Conservation (phyloP, 768 basidiomycete species). For the Naganishia vaughanmartiniae region DNA sequence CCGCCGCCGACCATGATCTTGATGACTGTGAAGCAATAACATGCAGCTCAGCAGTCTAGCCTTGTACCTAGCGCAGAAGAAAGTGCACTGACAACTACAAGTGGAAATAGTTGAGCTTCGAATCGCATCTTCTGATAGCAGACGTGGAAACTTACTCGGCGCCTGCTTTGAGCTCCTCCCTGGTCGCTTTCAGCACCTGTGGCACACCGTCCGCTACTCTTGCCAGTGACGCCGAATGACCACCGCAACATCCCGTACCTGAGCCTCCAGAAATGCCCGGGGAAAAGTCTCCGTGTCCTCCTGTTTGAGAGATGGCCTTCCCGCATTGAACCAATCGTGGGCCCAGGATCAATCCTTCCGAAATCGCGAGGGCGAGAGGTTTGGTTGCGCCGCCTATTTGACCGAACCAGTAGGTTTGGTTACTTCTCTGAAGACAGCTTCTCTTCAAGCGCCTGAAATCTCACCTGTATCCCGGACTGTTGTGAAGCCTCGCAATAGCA, state of each 20-base stretch:
- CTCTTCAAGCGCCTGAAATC: neutral
- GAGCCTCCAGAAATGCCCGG: conserved; percentile 35
- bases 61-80: neutral
- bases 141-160: conserved; percentile 52
- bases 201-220: conserved; percentile 55
- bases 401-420: neutral
- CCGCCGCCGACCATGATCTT: conserved; percentile 55
- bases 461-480: conserved; percentile 53
- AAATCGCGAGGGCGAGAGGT: conserved; percentile 52
- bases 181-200: conserved; percentile 52
- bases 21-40: neutral
- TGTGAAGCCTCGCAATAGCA: conserved; percentile 55
- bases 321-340: conserved; percentile 55
- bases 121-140: neutral
- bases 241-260: conserved; percentile 51
- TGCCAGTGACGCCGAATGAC: conserved; percentile 45
- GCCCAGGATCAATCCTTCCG: conserved; percentile 53
- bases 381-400: conserved; percentile 54
- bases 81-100: neutral
- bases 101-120: neutral
- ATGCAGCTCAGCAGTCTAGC: neutral
- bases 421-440: neutral
- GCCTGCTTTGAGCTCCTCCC: conserved; percentile 54
- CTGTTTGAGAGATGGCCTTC: conserved; percentile 55
- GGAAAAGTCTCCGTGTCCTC: conserved; percentile 55